Percentiles rank a stretch among this genome's conserved stretches.
These are phyloP conservation scores for Alternaria panax DNA, from an alignment of 2,329 filamentous ascomycete genomes.

Conservation along the genomic window DNA sequence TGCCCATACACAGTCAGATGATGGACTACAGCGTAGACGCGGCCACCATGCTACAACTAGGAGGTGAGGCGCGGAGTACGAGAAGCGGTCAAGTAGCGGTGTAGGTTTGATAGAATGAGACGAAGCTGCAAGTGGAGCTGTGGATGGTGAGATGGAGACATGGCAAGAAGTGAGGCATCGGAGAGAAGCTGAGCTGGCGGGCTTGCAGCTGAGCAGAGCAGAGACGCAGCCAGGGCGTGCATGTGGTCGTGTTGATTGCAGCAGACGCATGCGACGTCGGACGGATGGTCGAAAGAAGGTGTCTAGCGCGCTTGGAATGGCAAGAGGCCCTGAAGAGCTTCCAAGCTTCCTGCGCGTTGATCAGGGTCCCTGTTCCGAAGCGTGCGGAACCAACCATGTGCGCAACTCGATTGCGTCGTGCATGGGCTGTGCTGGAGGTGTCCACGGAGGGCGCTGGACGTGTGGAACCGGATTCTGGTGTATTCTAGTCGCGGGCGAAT, in stretches of 20 bases:
- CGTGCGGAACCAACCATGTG: neutral
- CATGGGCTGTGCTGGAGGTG: constrained; percentile 3
- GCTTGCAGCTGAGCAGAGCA: neutral
- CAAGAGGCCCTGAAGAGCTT: neutral
- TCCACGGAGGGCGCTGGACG: neutral
- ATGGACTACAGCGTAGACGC: constrained; percentile 27
- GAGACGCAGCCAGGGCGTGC: constrained; percentile 13
- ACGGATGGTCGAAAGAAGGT: constrained; percentile 8
- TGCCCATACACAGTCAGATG: constrained; percentile 40
- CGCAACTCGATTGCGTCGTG: constrained; percentile 9
- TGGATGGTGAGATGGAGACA: neutral
- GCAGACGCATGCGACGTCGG: constrained; percentile 15
- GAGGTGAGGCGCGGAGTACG: constrained; percentile 15
- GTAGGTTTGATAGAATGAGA: constrained; percentile 10
- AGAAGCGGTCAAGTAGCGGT: constrained; percentile 36
- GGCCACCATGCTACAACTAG: constrained; percentile 5
- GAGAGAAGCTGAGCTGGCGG: neutral
- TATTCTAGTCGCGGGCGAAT: constrained; percentile 1
- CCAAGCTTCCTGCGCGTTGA: neutral
- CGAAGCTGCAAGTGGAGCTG: constrained; percentile 7
- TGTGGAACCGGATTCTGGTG: constrained; percentile 14
- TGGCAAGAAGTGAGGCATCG: constrained; percentile 7
- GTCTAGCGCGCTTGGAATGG: constrained; percentile 20
- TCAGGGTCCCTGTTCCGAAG: constrained; percentile 17
- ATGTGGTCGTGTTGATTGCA: constrained; percentile 20